These are phyloP conservation scores for Berkeleyomyces rouxiae DNA, from an alignment of 2,329 filamentous ascomycete species.

Conservation along the genomic window DNA sequence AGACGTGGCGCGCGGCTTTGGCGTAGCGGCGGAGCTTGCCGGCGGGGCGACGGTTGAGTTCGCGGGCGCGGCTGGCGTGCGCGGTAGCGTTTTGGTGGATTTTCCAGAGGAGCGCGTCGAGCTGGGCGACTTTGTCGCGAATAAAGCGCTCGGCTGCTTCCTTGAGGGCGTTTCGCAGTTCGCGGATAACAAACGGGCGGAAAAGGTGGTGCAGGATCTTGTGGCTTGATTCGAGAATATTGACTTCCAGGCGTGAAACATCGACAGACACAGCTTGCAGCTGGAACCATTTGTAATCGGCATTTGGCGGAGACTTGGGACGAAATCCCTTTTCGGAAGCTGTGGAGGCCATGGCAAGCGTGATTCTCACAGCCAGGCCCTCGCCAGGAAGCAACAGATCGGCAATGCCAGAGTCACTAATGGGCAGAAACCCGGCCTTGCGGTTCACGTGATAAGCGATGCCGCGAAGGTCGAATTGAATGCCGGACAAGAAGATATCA, in stretches of 20 bases:
- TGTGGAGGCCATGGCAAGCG: conserved; percentile 34
- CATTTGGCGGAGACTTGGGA: background rate
- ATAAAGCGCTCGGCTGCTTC: conserved; percentile 83
- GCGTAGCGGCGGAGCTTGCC: conserved; percentile 82
- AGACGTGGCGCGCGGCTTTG: conserved; percentile 17
- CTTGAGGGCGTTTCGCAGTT: conserved; percentile 67
- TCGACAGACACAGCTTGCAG: conserved; percentile 76
- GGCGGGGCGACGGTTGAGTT: conserved; percentile 47
- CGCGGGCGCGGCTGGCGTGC: conserved; percentile 44
- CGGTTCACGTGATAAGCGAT: conserved; percentile 91
- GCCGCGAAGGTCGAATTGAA: conserved; percentile 83
- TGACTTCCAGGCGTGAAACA: conserved; percentile 68
- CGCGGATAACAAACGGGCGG: conserved; percentile 74
- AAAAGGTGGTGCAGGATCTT: conserved; percentile 75
- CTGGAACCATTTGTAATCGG: conserved; percentile 59
- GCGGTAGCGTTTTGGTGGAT: conserved; percentile 72
- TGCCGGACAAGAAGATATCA: conserved; percentile 58
- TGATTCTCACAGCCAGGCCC: conserved; percentile 57
- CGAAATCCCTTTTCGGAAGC: conserved; percentile 47
- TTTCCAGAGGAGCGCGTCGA: conserved; percentile 56
- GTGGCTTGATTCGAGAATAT: conserved; percentile 87
- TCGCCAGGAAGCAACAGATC: conserved; percentile 77
- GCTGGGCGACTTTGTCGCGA: conserved; percentile 60
- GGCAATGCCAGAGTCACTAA: conserved; percentile 75
- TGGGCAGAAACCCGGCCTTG: conserved; percentile 79